Conservation (phyloP, 2,329 filamentous ascomycete species). For the Epichloe hybrida region DNA sequence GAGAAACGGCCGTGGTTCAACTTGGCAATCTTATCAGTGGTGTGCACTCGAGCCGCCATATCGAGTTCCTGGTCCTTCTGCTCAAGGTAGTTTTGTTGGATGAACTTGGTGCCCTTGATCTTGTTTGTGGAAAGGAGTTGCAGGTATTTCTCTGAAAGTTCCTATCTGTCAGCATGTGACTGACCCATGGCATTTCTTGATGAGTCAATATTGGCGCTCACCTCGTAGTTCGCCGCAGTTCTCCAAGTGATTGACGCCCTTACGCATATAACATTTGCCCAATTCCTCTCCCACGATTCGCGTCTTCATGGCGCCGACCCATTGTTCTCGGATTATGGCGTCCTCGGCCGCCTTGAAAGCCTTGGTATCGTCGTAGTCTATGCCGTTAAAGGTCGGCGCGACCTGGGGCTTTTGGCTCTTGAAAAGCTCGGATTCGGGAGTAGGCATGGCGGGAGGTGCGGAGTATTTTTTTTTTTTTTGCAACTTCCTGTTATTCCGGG, state of each 20-base stretch:
- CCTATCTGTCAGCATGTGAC: neutral
- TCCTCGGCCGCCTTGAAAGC: slow-evolving; percentile 74
- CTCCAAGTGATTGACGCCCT: slow-evolving; percentile 79
- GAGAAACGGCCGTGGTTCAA: slow-evolving; percentile 22
- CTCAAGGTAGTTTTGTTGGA: slow-evolving; percentile 63
- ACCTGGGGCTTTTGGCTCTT: slow-evolving; percentile 75
- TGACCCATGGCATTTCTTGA: too few species aligned
- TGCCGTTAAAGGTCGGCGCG: slow-evolving; percentile 70
- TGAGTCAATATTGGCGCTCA: slow-evolving; percentile 20
- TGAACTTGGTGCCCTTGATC: slow-evolving; percentile 65
- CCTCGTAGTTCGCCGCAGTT: slow-evolving; percentile 74
- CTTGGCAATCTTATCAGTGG: slow-evolving; percentile 25
- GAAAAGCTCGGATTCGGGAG: slow-evolving; percentile 69
- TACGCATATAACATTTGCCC: slow-evolving; percentile 71
- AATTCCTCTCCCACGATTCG: slow-evolving; percentile 70
- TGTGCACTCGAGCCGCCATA: slow-evolving; percentile 24
- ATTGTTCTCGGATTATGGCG: slow-evolving; percentile 71
- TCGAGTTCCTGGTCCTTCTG: slow-evolving; percentile 33
- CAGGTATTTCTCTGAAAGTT: slow-evolving; percentile 57
- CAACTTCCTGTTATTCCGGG: too few species aligned
- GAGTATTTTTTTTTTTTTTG: slow-evolving; percentile 2
- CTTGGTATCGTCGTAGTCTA: slow-evolving; percentile 74
- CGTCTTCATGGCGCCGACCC: slow-evolving; percentile 84
- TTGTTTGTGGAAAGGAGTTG: slow-evolving; percentile 63
- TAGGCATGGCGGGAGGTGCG: slow-evolving; percentile 48